Conservation (phyloP, 176 grass and related monocot species). For the Zoysia pacifica region DNA sequence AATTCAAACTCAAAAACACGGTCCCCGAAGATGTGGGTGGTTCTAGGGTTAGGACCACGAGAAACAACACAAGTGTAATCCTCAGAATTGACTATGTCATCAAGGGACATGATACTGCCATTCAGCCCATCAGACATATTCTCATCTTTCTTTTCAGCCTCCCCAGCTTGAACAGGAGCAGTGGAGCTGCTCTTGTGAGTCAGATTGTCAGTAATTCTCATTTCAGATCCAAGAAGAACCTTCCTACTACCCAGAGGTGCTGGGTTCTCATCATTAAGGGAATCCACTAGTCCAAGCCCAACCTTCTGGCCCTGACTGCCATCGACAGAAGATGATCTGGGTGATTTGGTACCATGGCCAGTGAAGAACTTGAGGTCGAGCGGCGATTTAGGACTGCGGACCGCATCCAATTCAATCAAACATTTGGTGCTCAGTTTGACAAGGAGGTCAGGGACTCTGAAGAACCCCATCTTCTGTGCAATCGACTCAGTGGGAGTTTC, state of each 20-base stretch:
- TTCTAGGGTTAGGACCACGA: constrained; percentile 58
- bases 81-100: constrained; percentile 66
- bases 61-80: constrained; percentile 65
- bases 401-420: constrained; percentile 56
- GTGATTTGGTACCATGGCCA: constrained; percentile 54
- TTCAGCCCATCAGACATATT: constrained; percentile 44
- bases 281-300: constrained; percentile 61
- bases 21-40: constrained; percentile 61
- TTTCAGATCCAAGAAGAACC: constrained; percentile 64
- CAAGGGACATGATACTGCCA: constrained; percentile 58
- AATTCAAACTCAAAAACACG: constrained; percentile 48
- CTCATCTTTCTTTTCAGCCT: constrained; percentile 47
- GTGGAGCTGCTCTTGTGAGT: constrained; percentile 51
- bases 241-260: constrained; percentile 45
- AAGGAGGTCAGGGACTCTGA: constrained; percentile 55
- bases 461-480: constrained; percentile 60
- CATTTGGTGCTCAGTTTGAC: constrained; percentile 65
- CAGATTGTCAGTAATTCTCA: constrained; percentile 54
- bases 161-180: constrained; percentile 40
- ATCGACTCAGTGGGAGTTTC: constrained; percentile 39
- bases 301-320: constrained; percentile 54
- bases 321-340: constrained; percentile 51
- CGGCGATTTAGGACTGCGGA: constrained; percentile 64
- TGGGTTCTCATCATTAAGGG: constrained; percentile 51
- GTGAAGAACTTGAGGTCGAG: constrained; percentile 71